Percentiles rank a stretch among this genome's conserved stretches.
These are phyloP conservation scores for Avena insularis DNA, from an alignment of 176 grass and related monocot genomes.

Conservation along the genomic window DNA sequence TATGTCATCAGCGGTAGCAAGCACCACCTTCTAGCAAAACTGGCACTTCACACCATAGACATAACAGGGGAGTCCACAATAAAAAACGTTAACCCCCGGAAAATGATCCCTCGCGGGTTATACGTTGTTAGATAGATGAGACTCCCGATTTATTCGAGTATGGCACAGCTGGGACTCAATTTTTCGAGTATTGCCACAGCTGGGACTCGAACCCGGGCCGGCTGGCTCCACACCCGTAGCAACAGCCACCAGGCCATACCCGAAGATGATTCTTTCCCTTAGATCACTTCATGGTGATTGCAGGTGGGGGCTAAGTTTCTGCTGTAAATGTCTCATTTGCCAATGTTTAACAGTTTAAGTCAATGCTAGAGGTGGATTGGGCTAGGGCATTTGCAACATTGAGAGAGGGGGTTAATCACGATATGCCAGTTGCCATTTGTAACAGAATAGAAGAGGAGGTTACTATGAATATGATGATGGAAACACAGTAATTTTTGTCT, in stretches of 20 bases:
- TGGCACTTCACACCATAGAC: background rate
- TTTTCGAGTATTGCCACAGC: too few relatives aligned
- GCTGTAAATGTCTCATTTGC: background rate
- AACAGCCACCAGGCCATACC: background rate
- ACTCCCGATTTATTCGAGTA: too few relatives aligned
- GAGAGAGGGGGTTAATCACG: background rate
- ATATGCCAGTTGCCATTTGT: background rate
- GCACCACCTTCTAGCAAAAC: background rate
- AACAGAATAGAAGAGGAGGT: background rate
- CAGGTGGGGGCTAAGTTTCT: background rate
- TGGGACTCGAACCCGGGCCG: too few relatives aligned
- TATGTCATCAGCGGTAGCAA: background rate
- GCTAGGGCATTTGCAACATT: background rate
- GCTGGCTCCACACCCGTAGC: too few relatives aligned
- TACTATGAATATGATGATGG: background rate
- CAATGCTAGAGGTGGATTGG: background rate
- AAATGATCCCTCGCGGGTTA: too few relatives aligned
- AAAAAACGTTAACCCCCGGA: background rate
- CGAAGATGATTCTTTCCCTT: background rate
- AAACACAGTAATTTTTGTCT: background rate
- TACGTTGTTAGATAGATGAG: too few relatives aligned
- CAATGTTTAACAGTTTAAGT: background rate
- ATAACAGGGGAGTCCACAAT: background rate
- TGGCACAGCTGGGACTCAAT: too few relatives aligned
- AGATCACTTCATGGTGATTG: too few relatives aligned